Conservation (phyloP, 768 basidiomycete species). For the Gloeopeniophorella convolvens region DNA sequence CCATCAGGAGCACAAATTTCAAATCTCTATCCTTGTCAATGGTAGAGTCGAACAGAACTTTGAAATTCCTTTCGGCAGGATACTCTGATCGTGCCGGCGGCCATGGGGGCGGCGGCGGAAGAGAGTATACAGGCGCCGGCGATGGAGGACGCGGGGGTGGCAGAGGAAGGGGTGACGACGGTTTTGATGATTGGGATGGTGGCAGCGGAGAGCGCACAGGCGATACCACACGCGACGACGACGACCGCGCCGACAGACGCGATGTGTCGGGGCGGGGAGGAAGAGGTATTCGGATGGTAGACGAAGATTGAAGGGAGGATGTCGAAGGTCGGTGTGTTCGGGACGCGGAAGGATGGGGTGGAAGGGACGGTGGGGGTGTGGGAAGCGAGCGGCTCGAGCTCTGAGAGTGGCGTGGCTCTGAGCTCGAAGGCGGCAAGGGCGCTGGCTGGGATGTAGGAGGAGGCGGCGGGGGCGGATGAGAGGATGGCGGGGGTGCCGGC, state of each 20-base stretch:
- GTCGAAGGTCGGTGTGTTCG: slow-evolving; percentile 22
- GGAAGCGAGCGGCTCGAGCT: slow-evolving; percentile 18
- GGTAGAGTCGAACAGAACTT: slow-evolving; percentile 56
- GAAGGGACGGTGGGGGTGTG: slow-evolving; percentile 22
- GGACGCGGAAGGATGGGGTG: slow-evolving; percentile 24
- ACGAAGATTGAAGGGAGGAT: slow-evolving; percentile 13
- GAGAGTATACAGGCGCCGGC: slow-evolving; percentile 29
- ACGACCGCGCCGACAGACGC: slow-evolving; percentile 19
- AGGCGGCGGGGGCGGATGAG: slow-evolving; percentile 25
- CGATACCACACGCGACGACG: slow-evolving; percentile 21
- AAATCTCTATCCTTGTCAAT: slow-evolving; percentile 42
- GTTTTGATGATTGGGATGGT: slow-evolving; percentile 28
- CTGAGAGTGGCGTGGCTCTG: slow-evolving; percentile 23
- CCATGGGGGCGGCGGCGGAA: slow-evolving; percentile 46
- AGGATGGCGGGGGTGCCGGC: slow-evolving; percentile 9
- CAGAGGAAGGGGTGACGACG: slow-evolving; percentile 15
- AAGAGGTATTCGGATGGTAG: slow-evolving; percentile 19
- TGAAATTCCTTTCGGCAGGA: slow-evolving; percentile 45
- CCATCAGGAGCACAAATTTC: slow-evolving; percentile 34
- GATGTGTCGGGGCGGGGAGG: slow-evolving; percentile 23
- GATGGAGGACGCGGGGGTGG: slow-evolving; percentile 14
- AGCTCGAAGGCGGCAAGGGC: slow-evolving; percentile 14
- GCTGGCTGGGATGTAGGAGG: slow-evolving; percentile 22
- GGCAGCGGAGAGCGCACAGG: slow-evolving; percentile 20
- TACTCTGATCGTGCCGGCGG: slow-evolving; percentile 46